Conservation (phyloP, 108 stramenopile species). For the Nannochloropsis gaditana region DNA sequence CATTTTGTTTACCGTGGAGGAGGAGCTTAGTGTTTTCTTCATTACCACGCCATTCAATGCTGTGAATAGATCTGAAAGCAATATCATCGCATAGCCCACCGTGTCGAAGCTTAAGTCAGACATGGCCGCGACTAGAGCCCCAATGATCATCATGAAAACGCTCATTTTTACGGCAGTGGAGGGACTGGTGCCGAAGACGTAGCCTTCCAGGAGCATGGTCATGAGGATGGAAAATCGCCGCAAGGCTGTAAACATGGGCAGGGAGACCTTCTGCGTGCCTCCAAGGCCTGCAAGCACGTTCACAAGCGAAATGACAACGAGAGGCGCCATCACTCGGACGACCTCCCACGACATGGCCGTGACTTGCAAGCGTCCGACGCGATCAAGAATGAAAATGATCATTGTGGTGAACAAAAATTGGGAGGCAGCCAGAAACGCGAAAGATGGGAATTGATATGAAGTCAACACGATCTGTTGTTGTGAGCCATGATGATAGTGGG, state of each 20-base stretch:
- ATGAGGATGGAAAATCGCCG: constrained; percentile 62
- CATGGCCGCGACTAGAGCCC: constrained; percentile 60
- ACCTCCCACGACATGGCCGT: constrained; percentile 27
- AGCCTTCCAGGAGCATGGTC: constrained; percentile 63
- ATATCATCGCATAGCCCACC: constrained; percentile 58
- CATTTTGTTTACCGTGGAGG: constrained; percentile 52
- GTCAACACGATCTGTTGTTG: constrained; percentile 36
- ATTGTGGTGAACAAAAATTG: constrained; percentile 36
- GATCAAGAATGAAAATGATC: constrained; percentile 18
- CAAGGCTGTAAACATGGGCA: constrained; percentile 68
- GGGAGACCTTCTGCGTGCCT: constrained; percentile 57
- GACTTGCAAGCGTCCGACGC: constrained; percentile 24
- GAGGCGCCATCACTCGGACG: constrained; percentile 51
- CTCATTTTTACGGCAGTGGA: constrained; percentile 52
- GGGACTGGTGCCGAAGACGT: constrained; percentile 53
- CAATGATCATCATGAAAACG: constrained; percentile 60
- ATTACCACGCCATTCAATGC: constrained; percentile 61
- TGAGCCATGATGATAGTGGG: neutral
- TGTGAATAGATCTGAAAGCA: constrained; percentile 64
- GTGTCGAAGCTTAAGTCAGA: constrained; percentile 61
- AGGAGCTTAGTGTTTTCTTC: constrained; percentile 55
- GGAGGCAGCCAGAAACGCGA: constrained; percentile 38
- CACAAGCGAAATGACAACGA: constrained; percentile 60
- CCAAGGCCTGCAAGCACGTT: constrained; percentile 63
- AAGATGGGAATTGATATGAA: constrained; percentile 27